Evolutionary conservation across 345 rosid species (phyloP).

Genomic region (Alliaria petiolata): DNA sequence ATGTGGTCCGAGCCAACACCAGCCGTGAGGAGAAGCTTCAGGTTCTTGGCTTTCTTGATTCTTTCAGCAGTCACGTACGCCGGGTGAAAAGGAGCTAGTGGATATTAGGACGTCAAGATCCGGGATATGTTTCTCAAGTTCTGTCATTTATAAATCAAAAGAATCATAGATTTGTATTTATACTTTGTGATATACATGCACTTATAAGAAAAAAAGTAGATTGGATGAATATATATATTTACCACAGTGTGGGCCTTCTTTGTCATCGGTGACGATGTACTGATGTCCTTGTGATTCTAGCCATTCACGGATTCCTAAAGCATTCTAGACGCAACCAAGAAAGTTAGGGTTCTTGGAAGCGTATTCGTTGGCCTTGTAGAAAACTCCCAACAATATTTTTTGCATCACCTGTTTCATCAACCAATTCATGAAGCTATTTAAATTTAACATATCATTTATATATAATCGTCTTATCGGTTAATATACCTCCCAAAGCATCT

Average conservation of each 20-base stretch:
- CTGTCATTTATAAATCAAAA: conserved; percentile 39
- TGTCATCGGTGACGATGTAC: conserved; percentile 88
- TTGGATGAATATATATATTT: too few species aligned
- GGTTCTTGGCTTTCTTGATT: conserved; percentile 85
- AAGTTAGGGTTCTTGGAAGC: conserved; percentile 72
- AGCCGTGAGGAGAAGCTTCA: conserved; percentile 85
- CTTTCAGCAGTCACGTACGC: conserved; percentile 88
- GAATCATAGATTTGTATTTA: too few species aligned
- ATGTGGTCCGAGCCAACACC: conserved; percentile 96
- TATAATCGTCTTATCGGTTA: too few species aligned
- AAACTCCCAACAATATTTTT: conserved; percentile 96
- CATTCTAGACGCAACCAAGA: conserved; percentile 71
- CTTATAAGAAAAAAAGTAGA: too few species aligned
- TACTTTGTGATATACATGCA: too few species aligned
- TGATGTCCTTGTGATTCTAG: conserved; percentile 83
- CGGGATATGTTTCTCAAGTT: conserved; percentile 82
- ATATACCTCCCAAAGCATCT: too few species aligned
- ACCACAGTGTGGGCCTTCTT: conserved; percentile 81
- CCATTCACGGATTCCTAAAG: conserved; percentile 75
- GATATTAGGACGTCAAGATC: conserved; percentile 83
- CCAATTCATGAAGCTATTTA: not conserved
- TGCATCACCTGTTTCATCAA: conserved; percentile 45
- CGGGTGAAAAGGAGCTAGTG: conserved; percentile 94
- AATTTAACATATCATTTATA: not conserved
- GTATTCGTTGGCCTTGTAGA: conserved; percentile 86